Base-by-base conservation (phyloP, 1,139 yeast species). In the Geotrichum restrictum region DNA sequence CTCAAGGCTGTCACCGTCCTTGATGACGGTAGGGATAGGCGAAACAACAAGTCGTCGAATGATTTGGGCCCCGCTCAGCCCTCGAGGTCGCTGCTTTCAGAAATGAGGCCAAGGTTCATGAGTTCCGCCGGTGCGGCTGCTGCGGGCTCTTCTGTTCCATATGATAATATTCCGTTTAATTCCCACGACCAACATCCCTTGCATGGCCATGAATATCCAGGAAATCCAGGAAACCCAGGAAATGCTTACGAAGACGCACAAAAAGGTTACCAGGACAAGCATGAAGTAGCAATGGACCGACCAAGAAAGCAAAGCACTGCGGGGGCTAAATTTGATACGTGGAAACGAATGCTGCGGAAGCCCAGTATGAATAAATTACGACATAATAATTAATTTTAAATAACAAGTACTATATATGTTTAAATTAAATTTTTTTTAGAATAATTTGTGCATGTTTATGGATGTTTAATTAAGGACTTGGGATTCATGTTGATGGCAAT, bases 301-400 rank as follows among this genome's bases (percentile, higher is more conserved):
- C 29, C 29, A 24, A 5, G 29, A 24, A 24, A 24, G 8, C 29
- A 24, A 24, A 24, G 29, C n/a, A 34, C n/a, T 2, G 37, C 37
- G 10, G 37, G 18, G 2, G 18, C 37, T 2, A 16, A n/a, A n/a
- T 16, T 39, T 11, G 39, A 38, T 2, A 14, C 43, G 3, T 29
- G 38, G 45, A 34, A 34, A 11, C 22, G 38, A 11, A 37, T n/a
- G 27, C 39, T 46, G 24, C 22, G 49, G 14, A 46, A 46, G 37
- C 49, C 49, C 19, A 46, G 49, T 38, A 31, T 46, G 19, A 24
- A 31, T 16, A 31, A n/a, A 21, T 11, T 29, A 24, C 14, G 39
- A 21, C 21, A 38, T 27, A 38, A 39, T 36, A 45, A 19, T 18
- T 46, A 46, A 40, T 21, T 38, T 24, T n/a, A n/a, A n/a, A n/a